Base-by-base conservation (phyloP, 768 basidiomycete species). In the Xanthoconium purpureum region DNA sequence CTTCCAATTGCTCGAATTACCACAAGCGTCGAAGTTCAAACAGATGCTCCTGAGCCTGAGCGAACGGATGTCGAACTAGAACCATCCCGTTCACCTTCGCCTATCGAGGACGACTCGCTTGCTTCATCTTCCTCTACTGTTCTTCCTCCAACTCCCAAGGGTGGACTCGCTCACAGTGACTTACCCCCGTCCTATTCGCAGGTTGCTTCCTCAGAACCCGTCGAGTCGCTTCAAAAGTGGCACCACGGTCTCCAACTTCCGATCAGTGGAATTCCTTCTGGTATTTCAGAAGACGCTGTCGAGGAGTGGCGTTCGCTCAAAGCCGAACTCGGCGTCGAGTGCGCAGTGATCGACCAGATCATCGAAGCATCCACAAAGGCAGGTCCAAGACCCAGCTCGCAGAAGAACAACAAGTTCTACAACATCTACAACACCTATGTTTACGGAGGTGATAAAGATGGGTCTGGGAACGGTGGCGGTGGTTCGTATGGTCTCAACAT, bases 401-500 rank as follows among this genome's bases (percentile, higher is more conserved):
- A 78, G 13, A 73, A 76, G 46, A 78, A 77, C 47, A 78, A 80
- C 50, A 78, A 84, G 48, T 91, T 92, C 69, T 92, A 89, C 75
- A 92, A 91, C 71, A 89, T 92, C 66, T 91, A 92, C 71, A 92
- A 92, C 71, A 91, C 89, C 28, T 81, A 81, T 55, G 77, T 81
- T 37, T 79, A 80, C 56, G 77, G 78, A 18, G 71, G 71, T 49
- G 74, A 79, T 60, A 75, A 77, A 51, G 75, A 73, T 24, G 70
- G 71, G 18, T 52, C 67, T 18, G 60, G 69, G 49, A 56, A 48
- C 42, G 53, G 50, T 14, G 59, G 57, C 30, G 61, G 60, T 11
- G 36, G 60, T 14, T 60, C 70, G 50, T 70, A 74, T 24, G 66
- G 74, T 63, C 61, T 71, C 59, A 70, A 63, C 40, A 64, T 73